Evolutionary conservation across 2,329 filamentous ascomycete genomes (phyloP), one percentile per base, ranked within the genome.

Genomic region (Rutstroemia sp.): DNA sequence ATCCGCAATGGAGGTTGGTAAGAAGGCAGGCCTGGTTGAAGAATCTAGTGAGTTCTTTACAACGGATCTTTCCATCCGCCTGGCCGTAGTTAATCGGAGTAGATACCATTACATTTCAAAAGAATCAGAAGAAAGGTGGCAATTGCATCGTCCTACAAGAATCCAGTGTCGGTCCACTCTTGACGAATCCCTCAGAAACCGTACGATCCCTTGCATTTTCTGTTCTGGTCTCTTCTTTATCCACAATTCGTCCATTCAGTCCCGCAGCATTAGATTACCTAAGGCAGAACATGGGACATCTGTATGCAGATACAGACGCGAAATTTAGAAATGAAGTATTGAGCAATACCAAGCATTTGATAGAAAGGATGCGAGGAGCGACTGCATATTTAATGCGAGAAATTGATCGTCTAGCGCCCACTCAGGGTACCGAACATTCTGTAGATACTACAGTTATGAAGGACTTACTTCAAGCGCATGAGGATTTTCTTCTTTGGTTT

Each of bases 251-350:
- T 52, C 87, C 90, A 1, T 84, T 95, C 52, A 85, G 85, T 0
- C 65, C 72, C 0, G 76, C 74, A 9, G 79, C 85, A 0, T 75
- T 96, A 2, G 69, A 73, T 3, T 77, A 87, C 12, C 73, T 97
- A 2, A 78, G 78, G 53, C 76, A 74, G 36, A 83, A 89, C 57
- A 72, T 97, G 3, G 78, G 81, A 1, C 80, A 85, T 16, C 83
- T 92, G 61, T 87, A 95, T 67, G 83, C 89, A 3, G 92, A 96
- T 60, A 84, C 88, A 0, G 91, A 96, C 68, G 85, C 92, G 5
- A 90, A 92, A 64, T 87, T 92, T 62, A 83, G 94, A 56, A 87
- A 92, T 57, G 89, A 95, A 63, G 78, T 95, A 1, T 77, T 92
- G 25, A 83, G 84, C 23, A 81, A 88, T 60, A 83, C 87, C 2